Percentiles rank a stretch among this genome's conserved stretches.
Conservation (phyloP, 805 yeast genomes). For the Suhomyces vadensis region DNA sequence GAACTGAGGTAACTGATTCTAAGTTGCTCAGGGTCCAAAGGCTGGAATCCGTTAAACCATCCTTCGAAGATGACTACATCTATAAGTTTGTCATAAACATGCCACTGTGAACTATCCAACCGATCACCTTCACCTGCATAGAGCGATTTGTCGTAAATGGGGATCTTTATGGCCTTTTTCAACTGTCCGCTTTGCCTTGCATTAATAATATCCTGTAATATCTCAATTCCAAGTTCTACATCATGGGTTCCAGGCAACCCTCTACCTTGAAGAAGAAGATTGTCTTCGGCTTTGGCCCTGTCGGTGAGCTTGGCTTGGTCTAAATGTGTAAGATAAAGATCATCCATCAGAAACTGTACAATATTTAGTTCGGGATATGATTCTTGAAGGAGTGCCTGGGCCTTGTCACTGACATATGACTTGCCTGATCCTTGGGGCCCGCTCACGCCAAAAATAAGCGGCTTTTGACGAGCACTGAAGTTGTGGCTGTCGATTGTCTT, state of each 20-base stretch:
- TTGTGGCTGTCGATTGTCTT: constrained; percentile 28
- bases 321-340: constrained; percentile 68
- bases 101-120: constrained; percentile 41
- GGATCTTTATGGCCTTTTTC: constrained; percentile 41
- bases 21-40: constrained; percentile 26
- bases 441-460: constrained; percentile 56
- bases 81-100: constrained; percentile 31
- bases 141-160: constrained; percentile 77
- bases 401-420: constrained; percentile 51
- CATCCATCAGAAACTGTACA: constrained; percentile 75
- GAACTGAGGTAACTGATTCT: constrained; percentile 20
- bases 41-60: constrained; percentile 83
- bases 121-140: constrained; percentile 82
- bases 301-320: constrained; percentile 55
- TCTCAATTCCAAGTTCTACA: constrained; percentile 40
- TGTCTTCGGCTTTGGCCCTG: constrained; percentile 35
- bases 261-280: constrained; percentile 67
- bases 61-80: constrained; percentile 85
- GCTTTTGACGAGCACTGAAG: constrained; percentile 24
- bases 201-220: constrained; percentile 34
- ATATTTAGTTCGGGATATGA: constrained; percentile 39
- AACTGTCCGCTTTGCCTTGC: background rate
- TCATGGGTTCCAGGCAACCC: constrained; percentile 97
- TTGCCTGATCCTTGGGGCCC: constrained; percentile 87
- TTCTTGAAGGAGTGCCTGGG: constrained; percentile 34